Base-by-base conservation (phyloP, 2,329 filamentous ascomycete species). In the Polytolypa hystricis region DNA sequence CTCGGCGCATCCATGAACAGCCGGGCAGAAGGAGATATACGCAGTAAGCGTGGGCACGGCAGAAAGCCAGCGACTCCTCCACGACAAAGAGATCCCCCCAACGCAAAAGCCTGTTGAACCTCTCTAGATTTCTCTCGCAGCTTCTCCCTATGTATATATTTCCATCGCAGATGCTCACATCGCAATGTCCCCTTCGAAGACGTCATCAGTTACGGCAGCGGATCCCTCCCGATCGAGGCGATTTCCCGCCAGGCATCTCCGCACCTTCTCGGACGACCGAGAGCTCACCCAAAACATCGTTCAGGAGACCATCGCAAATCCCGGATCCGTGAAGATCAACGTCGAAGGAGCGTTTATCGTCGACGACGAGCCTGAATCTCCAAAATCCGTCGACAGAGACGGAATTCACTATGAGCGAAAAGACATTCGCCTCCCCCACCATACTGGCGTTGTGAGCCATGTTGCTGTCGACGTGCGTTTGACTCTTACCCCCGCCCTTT, bases 301-400 rank as follows among this genome's bases (percentile, higher is more conserved):
- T 20, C 52, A 60, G 38, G 52, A 60, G 30, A 67, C 71, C 29
- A 77, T 78, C 43, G 61, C 65, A 42, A 71, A 74, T 40, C 74
- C 75, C 2, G 74, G 74, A 16, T 65, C 82, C 10, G 86, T 95
- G 53, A 81, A 84, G 63, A 96, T 98, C 66, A 96, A 98, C 57
- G 89, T 96, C 46, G 79, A 86, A 58, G 91, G 89, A 53, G 91
- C 91, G 26, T 95, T 94, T 55, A 96, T 98, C 47, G 86, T 94
- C 51, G 85, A 95, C 55, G 80, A 89, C 43, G 81, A 84, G 47
- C 69, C 42, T 58, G 66, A 47, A 20, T 16, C n/a, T 59, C 71
- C 51, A 58, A 74, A 53, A 27, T 60, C 53, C 39, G 26, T 20
- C 11, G 66, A 73, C 20, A 65, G 67, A 33, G 70, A 75, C 31